phyloP scores from a whole-genome alignment of 179 eudicot genomes.

The Spinacia oleracea region DNA sequence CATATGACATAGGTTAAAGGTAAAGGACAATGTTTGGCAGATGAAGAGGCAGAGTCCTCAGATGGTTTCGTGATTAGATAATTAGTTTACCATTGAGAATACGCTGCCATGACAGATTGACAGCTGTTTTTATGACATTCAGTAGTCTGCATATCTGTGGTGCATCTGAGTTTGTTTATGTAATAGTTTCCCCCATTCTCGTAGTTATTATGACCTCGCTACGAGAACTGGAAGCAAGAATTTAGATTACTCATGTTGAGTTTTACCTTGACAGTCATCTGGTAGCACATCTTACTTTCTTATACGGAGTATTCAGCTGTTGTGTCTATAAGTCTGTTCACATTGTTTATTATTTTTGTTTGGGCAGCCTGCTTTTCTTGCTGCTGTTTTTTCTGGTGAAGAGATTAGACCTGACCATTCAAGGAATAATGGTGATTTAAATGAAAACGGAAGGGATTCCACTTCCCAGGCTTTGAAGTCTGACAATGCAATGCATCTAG shows the following conservation, averaged over 20 bases:
- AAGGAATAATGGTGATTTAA: conserved; percentile 28
- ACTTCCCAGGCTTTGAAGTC: conserved; percentile 35
- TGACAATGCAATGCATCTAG: conserved; percentile 39
- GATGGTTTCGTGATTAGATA: too few relatives aligned
- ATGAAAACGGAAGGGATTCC: conserved; percentile 38
- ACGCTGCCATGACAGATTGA: too few relatives aligned
- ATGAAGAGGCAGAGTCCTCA: too few relatives aligned
- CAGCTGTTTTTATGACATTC: background rate
- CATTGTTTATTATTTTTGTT: background rate
- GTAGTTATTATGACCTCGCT: background rate
- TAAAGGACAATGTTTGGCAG: too few relatives aligned
- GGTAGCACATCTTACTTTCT: background rate
- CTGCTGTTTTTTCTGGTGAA: conserved; percentile 52
- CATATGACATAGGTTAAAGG: too few relatives aligned
- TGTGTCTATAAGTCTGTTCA: background rate
- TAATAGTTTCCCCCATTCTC: background rate
- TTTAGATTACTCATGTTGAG: background rate
- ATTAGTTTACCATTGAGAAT: too few relatives aligned
- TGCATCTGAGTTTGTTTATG: background rate
- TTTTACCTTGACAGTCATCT: background rate
- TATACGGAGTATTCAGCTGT: background rate
- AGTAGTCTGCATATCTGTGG: too few relatives aligned
- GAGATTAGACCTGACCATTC: conserved; percentile 35
- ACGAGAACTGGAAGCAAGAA: background rate
- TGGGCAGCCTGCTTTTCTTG: conserved; percentile 84